Evolutionary conservation across 441 rosid species (phyloP), one percentile per base, ranked within the genome.

Genomic region (Gossypium schwendimanii): DNA sequence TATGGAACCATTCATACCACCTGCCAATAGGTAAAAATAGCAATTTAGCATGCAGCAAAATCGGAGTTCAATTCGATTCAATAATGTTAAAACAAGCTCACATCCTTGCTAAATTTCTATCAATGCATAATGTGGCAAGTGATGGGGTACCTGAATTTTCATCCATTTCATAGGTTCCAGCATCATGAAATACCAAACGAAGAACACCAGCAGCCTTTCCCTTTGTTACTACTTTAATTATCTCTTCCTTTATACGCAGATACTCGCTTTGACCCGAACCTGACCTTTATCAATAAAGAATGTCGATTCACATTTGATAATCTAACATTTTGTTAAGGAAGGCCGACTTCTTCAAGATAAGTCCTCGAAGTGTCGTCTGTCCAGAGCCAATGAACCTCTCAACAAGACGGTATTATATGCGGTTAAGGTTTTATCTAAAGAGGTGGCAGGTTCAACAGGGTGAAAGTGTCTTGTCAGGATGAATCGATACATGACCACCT

Each of bases 181-280:
- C 98, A 77, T 94, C 98, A 84, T 94, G 98, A 83, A 94, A 94
- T 64, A 86, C 98, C 72, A 94, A 87, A 73, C 98, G 97, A 83
- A 91, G 98, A 73, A 94, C 89, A 50, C 97, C 97, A 41, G 97
- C 91, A 70, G 98, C 97, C 77, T 89, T 94, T 18, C 86, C 91
- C 78, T 90, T 94, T 53, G 96, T 78, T 68, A 94, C 81, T 8
- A 87, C 90, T 83, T 86, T 94, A 76, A 86, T 84, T 65, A 87
- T 79, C 79, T 86, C 92, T 60, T 79, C 87, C 84, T 74, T 84
- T 59, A 90, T 79, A 55, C 80, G 53, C 20, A 63, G 2, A 76
- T 81, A 80, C 17, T 68, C 61, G 2, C 65, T 66, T 2, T 60
- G 14, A 15, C 49, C 49, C 6, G 6, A 31, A 69, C 62, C 79